phyloP scores from a whole-genome alignment of 805 yeast species.

The Myxozyma nipponensis region DNA sequence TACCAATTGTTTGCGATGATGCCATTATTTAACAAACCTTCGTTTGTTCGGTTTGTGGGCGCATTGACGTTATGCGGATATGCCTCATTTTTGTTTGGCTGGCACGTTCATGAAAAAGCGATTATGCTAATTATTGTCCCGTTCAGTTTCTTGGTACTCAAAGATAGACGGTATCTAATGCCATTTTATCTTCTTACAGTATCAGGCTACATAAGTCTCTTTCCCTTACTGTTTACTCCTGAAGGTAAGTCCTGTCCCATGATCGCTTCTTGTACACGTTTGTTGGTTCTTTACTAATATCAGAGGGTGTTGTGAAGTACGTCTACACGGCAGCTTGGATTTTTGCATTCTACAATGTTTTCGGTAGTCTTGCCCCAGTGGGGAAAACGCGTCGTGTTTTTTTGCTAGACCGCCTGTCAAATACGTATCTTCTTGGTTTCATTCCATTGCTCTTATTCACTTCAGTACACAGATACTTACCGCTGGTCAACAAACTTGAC shows the following conservation, averaged over 20 bases:
- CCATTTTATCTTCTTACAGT: slow-evolving; percentile 69
- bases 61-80: slow-evolving; percentile 84
- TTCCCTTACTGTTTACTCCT: slow-evolving; percentile 79
- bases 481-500: slow-evolving; percentile 51
- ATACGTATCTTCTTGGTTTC: slow-evolving; percentile 63
- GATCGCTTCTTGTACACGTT: too few relatives aligned
- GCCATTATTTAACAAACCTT: slow-evolving; percentile 54
- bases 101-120: slow-evolving; percentile 99
- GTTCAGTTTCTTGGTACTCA: slow-evolving; percentile 63
- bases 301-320: slow-evolving; percentile 71
- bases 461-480: slow-evolving; percentile 52
- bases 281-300: not conserved
- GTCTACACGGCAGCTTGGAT: slow-evolving; percentile 82
- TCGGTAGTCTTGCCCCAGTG: slow-evolving; percentile 49
- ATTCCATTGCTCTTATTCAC: slow-evolving; percentile 58
- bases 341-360: slow-evolving; percentile 65
- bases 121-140: slow-evolving; percentile 87
- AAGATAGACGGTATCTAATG: slow-evolving; percentile 66
- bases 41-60: slow-evolving; percentile 74
- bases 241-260: slow-evolving; percentile 40
- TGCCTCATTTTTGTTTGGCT: slow-evolving; percentile 89
- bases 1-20: slow-evolving; percentile 51
- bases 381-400: slow-evolving; percentile 41
- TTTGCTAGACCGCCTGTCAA: slow-evolving; percentile 65
- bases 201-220: slow-evolving; percentile 81